Evolutionary conservation across 2,329 filamentous ascomycete genomes (phyloP).

Genomic region (Dothideomycetes sp.): DNA sequence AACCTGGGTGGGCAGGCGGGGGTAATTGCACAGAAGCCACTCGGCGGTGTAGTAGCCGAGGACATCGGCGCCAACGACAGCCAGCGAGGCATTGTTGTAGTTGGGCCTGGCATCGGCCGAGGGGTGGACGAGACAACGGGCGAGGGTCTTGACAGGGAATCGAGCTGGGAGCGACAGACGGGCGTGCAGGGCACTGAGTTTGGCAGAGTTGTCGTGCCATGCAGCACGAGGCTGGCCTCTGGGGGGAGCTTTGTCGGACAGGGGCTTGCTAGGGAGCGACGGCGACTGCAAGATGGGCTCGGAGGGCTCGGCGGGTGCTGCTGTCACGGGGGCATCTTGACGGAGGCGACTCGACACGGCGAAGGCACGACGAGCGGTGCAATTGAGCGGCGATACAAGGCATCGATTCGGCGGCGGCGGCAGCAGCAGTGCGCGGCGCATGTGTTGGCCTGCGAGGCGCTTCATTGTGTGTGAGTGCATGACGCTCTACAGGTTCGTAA

Average conservation of each 20-base stretch:
- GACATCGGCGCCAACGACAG: conserved; percentile 71
- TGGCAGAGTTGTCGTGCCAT: conserved; percentile 54
- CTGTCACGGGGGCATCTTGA: conserved; percentile 8
- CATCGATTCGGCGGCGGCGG: not conserved
- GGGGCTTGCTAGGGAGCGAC: not conserved
- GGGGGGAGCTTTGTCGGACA: too few species aligned
- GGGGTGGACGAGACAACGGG: conserved; percentile 72
- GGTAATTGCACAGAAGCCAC: conserved; percentile 79
- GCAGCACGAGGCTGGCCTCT: not conserved
- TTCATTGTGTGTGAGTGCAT: conserved; percentile 8
- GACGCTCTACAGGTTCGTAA: too few species aligned
- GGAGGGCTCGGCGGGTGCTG: not conserved
- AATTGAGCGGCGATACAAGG: not conserved
- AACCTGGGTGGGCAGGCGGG: conserved; percentile 81
- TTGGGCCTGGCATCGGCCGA: conserved; percentile 69
- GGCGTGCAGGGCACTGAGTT: conserved; percentile 85
- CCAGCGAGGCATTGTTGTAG: conserved; percentile 84
- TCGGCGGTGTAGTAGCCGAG: conserved; percentile 85
- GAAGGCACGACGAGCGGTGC: not conserved
- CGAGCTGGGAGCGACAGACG: conserved; percentile 73
- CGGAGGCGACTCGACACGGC: not conserved
- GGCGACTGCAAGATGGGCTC: not conserved
- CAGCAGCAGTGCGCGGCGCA: conserved; percentile 1
- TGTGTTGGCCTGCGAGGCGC: conserved; percentile 7
- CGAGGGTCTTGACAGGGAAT: conserved; percentile 77